phyloP scores from a whole-genome alignment of 1,139 yeast species.

The Sugiyamaella paludigena region DNA sequence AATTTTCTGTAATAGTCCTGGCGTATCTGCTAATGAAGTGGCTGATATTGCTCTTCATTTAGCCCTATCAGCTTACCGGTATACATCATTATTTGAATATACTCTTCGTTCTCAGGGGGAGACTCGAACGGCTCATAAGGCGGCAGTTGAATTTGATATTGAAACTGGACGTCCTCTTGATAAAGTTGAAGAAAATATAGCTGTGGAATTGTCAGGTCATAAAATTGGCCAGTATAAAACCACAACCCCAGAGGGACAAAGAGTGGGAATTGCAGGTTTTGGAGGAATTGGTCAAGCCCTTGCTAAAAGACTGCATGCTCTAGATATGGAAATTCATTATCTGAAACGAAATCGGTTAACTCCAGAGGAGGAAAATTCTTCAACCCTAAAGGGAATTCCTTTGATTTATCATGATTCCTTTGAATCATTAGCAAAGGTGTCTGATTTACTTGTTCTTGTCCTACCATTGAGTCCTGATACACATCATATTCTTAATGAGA shows the following conservation, averaged over 20 bases:
- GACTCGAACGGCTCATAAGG: constrained; percentile 45
- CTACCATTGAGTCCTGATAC: constrained; percentile 67
- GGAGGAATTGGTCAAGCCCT: constrained; percentile 73
- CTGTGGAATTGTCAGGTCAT: constrained; percentile 5
- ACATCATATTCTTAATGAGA: constrained; percentile 50
- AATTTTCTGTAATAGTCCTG: constrained; percentile 54
- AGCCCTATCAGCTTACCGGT: constrained; percentile 60
- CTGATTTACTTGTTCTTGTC: constrained; percentile 63
- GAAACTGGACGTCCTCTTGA: constrained; percentile 29
- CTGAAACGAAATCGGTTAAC: constrained; percentile 55
- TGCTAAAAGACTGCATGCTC: constrained; percentile 52
- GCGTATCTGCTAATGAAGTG: constrained; percentile 63
- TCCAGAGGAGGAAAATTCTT: constrained; percentile 33
- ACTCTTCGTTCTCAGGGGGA: constrained; percentile 42
- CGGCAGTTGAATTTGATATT: constrained; percentile 24
- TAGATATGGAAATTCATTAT: constrained; percentile 63
- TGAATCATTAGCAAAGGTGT: constrained; percentile 39
- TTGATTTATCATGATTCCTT: constrained; percentile 47
- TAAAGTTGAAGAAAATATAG: constrained; percentile 37
- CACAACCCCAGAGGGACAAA: constrained; percentile 51
- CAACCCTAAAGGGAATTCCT: constrained; percentile 34
- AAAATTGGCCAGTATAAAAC: constrained; percentile 21
- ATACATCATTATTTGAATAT: constrained; percentile 51
- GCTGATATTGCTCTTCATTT: constrained; percentile 69
- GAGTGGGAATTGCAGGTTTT: constrained; percentile 70